Conservation (phyloP, 768 basidiomycete genomes). For the Aureoboletus auriporus region DNA sequence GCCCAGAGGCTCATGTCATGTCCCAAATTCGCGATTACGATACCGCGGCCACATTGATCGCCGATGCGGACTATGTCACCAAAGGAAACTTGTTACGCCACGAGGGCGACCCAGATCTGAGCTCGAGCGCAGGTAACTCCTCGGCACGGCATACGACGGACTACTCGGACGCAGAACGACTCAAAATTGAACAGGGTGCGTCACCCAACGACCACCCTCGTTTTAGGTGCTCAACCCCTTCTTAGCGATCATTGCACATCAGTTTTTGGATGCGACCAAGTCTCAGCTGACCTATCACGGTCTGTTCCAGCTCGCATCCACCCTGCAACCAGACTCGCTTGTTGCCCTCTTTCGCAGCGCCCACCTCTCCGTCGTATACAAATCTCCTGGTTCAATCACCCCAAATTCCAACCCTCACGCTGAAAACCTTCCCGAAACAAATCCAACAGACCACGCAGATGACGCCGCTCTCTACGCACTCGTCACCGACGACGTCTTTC, state of each 20-base stretch:
- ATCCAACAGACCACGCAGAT: slow-evolving; percentile 5
- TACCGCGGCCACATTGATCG: slow-evolving; percentile 66
- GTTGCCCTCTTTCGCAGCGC: slow-evolving; percentile 91
- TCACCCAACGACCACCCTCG: background rate
- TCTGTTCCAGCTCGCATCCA: slow-evolving; percentile 67
- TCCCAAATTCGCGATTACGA: slow-evolving; percentile 64
- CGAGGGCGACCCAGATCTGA: slow-evolving; percentile 24
- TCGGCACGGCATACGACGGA: too few species aligned
- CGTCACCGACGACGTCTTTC: slow-evolving; percentile 81
- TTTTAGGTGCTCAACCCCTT: background rate
- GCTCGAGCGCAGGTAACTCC: background rate
- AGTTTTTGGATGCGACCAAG: slow-evolving; percentile 64
- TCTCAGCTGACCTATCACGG: slow-evolving; percentile 90
- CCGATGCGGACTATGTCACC: slow-evolving; percentile 73
- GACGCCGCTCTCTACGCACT: slow-evolving; percentile 67
- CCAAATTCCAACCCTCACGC: background rate
- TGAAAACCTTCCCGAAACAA: too few species aligned
- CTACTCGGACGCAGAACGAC: slow-evolving; percentile 51
- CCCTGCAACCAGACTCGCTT: slow-evolving; percentile 48
- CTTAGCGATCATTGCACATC: slow-evolving; percentile 61
- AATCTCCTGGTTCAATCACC: slow-evolving; percentile 27
- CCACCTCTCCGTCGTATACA: slow-evolving; percentile 85
- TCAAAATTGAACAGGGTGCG: slow-evolving; percentile 71
- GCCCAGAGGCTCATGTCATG: slow-evolving; percentile 54
- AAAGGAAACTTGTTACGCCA: slow-evolving; percentile 54